Conservation (phyloP, 306 rosid genomes). For the Biancaea sappan region DNA sequence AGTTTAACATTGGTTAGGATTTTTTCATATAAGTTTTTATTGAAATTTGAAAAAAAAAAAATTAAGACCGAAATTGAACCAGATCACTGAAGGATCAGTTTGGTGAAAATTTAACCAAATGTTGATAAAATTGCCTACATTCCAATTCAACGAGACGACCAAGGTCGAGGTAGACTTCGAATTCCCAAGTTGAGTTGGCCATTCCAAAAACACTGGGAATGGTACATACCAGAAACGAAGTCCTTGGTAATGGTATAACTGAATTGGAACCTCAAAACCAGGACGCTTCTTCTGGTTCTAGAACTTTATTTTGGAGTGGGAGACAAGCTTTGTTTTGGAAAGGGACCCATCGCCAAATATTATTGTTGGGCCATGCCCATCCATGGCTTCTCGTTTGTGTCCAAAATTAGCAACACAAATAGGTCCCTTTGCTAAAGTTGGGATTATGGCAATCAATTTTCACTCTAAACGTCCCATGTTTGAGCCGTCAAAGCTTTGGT, state of each 20-base stretch:
- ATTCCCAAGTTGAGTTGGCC: too few species aligned
- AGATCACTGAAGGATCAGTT: too few species aligned
- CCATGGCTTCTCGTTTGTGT: constrained; percentile 18
- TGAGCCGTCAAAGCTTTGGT: too few species aligned
- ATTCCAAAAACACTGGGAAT: too few species aligned
- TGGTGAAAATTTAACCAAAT: too few species aligned
- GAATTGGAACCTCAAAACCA: neutral
- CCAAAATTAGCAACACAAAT: constrained; percentile 35
- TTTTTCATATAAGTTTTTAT: too few species aligned
- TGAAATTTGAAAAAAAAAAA: too few species aligned
- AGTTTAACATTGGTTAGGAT: too few species aligned
- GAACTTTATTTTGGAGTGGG: neutral
- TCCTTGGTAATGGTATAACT: neutral
- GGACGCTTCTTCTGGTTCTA: neutral
- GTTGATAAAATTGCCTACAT: too few species aligned
- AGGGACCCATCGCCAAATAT: neutral
- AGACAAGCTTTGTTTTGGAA: neutral
- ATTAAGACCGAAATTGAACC: too few species aligned
- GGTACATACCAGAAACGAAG: neutral
- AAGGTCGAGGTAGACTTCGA: too few species aligned
- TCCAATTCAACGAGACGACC: too few species aligned
- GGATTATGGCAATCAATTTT: neutral
- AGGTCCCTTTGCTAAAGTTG: constrained; percentile 35
- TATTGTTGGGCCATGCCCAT: constrained; percentile 26
- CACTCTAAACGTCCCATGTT: constrained; percentile 19